These are phyloP conservation scores for Cytospora mali DNA, from an alignment of 2,329 filamentous ascomycete species.

Conservation along the genomic window DNA sequence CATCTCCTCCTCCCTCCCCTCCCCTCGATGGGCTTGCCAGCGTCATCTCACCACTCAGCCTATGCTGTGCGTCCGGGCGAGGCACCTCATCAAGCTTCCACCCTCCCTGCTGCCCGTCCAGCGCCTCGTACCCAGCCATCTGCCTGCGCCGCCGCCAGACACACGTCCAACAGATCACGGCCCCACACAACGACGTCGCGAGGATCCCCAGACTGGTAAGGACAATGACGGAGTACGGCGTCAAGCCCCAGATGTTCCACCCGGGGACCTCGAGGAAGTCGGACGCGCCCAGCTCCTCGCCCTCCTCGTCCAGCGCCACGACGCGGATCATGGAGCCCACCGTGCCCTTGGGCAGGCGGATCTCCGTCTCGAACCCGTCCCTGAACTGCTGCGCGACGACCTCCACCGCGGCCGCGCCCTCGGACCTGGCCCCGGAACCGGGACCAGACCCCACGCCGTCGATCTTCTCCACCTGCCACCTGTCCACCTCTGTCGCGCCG, in stretches of 20 bases:
- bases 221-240: slow-evolving; percentile 19
- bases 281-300: slow-evolving; percentile 19
- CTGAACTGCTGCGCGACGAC: slow-evolving; percentile 25
- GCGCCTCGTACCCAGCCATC: neutral
- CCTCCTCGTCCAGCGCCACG: slow-evolving; percentile 15
- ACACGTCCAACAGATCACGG: slow-evolving; percentile 24
- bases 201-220: slow-evolving; percentile 7
- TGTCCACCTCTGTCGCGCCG: slow-evolving; percentile 28
- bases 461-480: slow-evolving; percentile 30
- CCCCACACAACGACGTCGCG: slow-evolving; percentile 11
- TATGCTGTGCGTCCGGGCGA: neutral
- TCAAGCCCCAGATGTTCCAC: slow-evolving; percentile 17
- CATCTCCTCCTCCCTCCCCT: neutral
- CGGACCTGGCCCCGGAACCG: neutral
- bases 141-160: neutral
- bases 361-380: slow-evolving; percentile 28
- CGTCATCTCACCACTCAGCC: neutral
- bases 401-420: neutral
- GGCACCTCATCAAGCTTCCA: neutral
- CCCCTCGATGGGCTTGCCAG: neutral
- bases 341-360: slow-evolving; percentile 22
- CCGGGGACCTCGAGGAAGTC: slow-evolving; percentile 20
- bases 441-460: neutral
- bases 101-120: neutral
- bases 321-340: slow-evolving; percentile 19